A percentile compares a stretch with the other conserved stretches of the same genome.
These are phyloP conservation scores for Fraxinus albicans DNA, from an alignment of 305 asterid genomes.

Conservation along the genomic window DNA sequence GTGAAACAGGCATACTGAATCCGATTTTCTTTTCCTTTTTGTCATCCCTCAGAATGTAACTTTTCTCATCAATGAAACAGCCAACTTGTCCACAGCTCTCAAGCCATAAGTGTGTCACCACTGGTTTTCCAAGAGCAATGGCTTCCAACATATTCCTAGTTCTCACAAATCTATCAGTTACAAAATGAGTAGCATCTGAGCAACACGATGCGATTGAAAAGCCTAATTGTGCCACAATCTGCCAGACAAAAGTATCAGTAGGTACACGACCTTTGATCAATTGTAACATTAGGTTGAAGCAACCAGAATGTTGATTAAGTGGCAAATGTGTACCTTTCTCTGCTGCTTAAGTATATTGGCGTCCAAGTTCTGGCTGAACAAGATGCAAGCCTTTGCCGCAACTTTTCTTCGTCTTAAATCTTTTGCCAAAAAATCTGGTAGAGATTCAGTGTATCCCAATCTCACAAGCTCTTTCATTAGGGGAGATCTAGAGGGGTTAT, in stretches of 20 bases:
- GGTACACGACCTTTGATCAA: slow-evolving; percentile 15
- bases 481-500: slow-evolving; percentile 43
- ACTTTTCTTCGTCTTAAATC: slow-evolving; percentile 53
- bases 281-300: slow-evolving; percentile 14
- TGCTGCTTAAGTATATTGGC: slow-evolving; percentile 51
- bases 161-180: slow-evolving; percentile 64
- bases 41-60: slow-evolving; percentile 67
- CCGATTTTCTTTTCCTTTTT: slow-evolving; percentile 71
- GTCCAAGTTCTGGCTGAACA: slow-evolving; percentile 80
- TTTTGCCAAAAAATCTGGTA: slow-evolving; percentile 60
- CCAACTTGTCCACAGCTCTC: slow-evolving; percentile 69
- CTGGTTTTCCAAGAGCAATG: slow-evolving; percentile 66
- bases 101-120: slow-evolving; percentile 77
- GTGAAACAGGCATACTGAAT: slow-evolving; percentile 64
- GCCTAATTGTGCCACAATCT: slow-evolving; percentile 60
- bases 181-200: slow-evolving; percentile 70
- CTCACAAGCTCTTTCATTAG: slow-evolving; percentile 63
- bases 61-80: slow-evolving; percentile 55
- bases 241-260: slow-evolving; percentile 30
- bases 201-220: slow-evolving; percentile 50
- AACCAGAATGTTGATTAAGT: background rate
- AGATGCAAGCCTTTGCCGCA: slow-evolving; percentile 42
- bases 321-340: slow-evolving; percentile 50
- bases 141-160: slow-evolving; percentile 79
- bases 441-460: slow-evolving; percentile 51